Evolutionary conservation across 768 basidiomycete genomes (phyloP), one percentile per base, ranked within the genome.

Genomic region (Mycena chlorophos): DNA sequence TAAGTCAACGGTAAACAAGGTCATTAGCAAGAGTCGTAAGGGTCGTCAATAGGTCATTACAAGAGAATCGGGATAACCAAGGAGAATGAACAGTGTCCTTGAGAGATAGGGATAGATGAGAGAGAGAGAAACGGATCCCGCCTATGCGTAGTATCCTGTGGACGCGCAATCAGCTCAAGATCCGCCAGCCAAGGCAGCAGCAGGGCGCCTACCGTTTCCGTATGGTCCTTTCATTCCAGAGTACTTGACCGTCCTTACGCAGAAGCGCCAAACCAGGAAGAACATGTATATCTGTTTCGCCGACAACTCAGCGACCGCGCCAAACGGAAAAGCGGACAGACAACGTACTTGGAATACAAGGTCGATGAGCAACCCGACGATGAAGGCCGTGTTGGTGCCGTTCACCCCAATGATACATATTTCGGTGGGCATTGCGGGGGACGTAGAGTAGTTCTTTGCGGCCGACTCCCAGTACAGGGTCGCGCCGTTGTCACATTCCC

Each of bases 401-500:
- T 78, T 71, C 72, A 84, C 86, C 50, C 87, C 86, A 52, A 78
- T 64, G 39, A 74, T 66, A 69, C 87, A 89, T 63, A 89, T 82
- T 25, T 71, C 78, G 55, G 70, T 71, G 25, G 86, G 84, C 60
- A 86, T 68, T 29, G 77, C 67, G 25, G 75, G 73, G 26, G 75
- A 68, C 59, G 66, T 72, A 47, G 67, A 68, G 62, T 76, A 72
- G 56, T 74, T 76, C 34, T 78, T 71, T 14, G 67, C 73, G 49
- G 68, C 74, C 20, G 79, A 73, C 46, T 69, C 72, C 5, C 76
- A 71, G 82, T 83, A 86, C 17, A 85, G 73, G 62, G 85, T 81
- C 3, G 86, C 85, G 17, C 86, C 88, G 59, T 89, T 83, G 62
- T 79, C 75, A 67, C 87, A 89, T 71, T 87, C 86, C 87, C 87